Evolutionary conservation across 495 filamentous ascomycete species (phyloP).

Genomic region (Monascus purpureus): DNA sequence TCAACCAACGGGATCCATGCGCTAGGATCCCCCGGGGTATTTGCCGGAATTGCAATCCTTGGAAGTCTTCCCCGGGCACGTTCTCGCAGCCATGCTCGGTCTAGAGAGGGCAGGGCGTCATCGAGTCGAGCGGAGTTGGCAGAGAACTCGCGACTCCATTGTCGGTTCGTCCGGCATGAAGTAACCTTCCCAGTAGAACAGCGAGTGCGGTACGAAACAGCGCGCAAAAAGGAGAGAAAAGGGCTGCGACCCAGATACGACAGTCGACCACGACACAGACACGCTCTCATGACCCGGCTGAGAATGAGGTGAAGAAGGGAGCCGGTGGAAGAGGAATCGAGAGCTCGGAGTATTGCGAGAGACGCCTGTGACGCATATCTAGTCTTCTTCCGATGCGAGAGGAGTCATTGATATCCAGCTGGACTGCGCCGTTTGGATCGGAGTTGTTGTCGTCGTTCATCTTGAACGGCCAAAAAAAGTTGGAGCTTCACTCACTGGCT

Average conservation of each 20-base stretch:
- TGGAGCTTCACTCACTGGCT: no score
- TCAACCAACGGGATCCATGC: constrained; percentile 33
- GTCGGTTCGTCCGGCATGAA: constrained; percentile 6
- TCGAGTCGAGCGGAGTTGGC: constrained; percentile 1
- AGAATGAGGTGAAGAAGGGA: constrained; percentile 13
- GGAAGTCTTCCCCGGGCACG: constrained; percentile 1
- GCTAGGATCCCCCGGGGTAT: constrained; percentile 7
- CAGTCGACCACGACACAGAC: constrained; percentile 23
- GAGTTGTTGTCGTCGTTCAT: no score
- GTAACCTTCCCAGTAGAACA: neutral
- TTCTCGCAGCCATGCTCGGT: constrained; percentile 2
- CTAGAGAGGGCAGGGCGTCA: constrained; percentile 1
- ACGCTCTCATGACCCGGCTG: constrained; percentile 34
- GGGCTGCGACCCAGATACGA: constrained; percentile 20
- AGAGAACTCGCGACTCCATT: constrained; percentile 13
- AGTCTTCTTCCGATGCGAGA: neutral
- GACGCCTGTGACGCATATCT: constrained; percentile 25
- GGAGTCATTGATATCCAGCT: no score
- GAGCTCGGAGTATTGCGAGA: constrained; percentile 17
- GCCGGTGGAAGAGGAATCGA: constrained; percentile 17
- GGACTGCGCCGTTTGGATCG: no score
- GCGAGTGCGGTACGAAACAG: constrained; percentile 2
- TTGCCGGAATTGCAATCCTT: constrained; percentile 4
- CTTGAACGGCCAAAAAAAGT: no score
- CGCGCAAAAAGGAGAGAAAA: constrained; percentile 4